Conservation (phyloP, 768 basidiomycete genomes). For the Termitomyces sp. region DNA sequence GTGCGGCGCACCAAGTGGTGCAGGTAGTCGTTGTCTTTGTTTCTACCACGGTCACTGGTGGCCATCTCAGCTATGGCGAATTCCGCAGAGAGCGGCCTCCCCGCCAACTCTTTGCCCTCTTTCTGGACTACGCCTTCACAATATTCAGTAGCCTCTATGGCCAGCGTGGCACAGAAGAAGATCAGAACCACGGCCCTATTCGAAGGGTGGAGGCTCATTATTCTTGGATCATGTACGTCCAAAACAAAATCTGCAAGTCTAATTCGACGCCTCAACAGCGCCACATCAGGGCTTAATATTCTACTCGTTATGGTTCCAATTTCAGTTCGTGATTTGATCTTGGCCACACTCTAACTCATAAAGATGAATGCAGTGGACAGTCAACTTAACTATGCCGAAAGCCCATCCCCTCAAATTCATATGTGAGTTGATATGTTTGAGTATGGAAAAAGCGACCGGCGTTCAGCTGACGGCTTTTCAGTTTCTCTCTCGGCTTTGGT, state of each 20-base stretch:
- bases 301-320: conserved; percentile 61
- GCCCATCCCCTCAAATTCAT: conserved; percentile 55
- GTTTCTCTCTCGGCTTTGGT: conserved; percentile 68
- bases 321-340: conserved; percentile 42
- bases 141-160: conserved; percentile 7
- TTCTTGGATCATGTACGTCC: conserved; percentile 53
- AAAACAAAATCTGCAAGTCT: not conserved
- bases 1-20: not conserved
- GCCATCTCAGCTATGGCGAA: conserved; percentile 2
- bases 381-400: conserved; percentile 41
- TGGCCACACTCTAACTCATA: not conserved
- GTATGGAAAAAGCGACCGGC: not conserved
- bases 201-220: conserved; percentile 47
- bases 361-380: conserved; percentile 41
- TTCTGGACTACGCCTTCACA: conserved; percentile 11
- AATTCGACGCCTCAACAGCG: not conserved
- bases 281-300: conserved; percentile 59
- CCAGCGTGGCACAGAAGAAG: not conserved
- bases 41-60: conserved; percentile 11
- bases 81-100: conserved; percentile 5
- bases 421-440: conserved; percentile 28
- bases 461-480: conserved; percentile 18
- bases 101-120: conserved; percentile 7
- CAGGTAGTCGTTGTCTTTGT: not conserved
- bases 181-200: conserved; percentile 6